phyloP scores from a whole-genome alignment of 345 rosid genomes.

The Linum trigynum region DNA sequence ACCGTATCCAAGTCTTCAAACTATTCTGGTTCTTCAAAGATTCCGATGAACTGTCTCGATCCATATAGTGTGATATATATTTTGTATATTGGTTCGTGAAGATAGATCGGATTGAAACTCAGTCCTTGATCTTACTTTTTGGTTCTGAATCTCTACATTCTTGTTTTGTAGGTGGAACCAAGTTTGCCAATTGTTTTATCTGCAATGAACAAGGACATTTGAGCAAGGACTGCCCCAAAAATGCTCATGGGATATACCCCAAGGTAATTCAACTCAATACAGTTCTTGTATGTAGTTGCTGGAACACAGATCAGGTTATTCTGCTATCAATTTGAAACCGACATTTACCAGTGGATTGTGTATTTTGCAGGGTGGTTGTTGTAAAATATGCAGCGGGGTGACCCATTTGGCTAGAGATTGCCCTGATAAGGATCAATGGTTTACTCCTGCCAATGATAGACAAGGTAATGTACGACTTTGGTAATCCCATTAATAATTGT shows the following conservation, averaged over 20 bases:
- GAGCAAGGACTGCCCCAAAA: constrained; percentile 87
- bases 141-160: neutral
- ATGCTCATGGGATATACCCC: constrained; percentile 80
- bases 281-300: neutral
- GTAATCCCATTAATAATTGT: constrained; percentile 1
- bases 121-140: neutral
- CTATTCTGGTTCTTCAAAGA: neutral
- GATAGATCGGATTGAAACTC: neutral
- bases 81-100: no score
- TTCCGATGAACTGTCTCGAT: neutral
- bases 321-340: constrained; percentile 1
- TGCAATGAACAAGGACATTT: constrained; percentile 76
- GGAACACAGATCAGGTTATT: neutral
- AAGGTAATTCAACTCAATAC: constrained; percentile 42
- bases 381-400: constrained; percentile 85
- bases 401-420: constrained; percentile 93
- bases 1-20: no score
- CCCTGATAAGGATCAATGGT: constrained; percentile 51
- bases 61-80: neutral
- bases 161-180: constrained; percentile 60
- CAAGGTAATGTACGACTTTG: constrained; percentile 30
- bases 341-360: constrained; percentile 4
- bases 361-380: constrained; percentile 66
- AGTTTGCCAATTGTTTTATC: constrained; percentile 78
- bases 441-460: constrained; percentile 15